Evolutionary conservation across 1,139 yeast genomes (phyloP).

Genomic region (Taphrina sp.): DNA sequence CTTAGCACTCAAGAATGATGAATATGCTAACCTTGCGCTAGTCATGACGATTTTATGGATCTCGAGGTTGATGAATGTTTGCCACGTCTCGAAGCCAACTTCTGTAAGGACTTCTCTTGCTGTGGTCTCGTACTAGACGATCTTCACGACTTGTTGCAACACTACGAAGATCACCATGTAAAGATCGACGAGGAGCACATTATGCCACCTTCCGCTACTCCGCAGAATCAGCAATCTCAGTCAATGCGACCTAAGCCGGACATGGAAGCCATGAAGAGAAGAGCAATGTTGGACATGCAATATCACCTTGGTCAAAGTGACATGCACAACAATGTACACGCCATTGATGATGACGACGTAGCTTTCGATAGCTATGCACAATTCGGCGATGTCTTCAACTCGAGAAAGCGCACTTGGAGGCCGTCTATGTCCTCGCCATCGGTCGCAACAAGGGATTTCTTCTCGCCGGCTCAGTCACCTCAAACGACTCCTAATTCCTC

Average conservation of each 20-base stretch:
- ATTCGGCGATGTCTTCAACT: slow-evolving; percentile 10
- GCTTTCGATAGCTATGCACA: slow-evolving; percentile 22
- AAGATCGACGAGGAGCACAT: slow-evolving; percentile 48
- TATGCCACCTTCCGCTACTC: slow-evolving; percentile 11
- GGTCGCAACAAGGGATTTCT: slow-evolving; percentile 34
- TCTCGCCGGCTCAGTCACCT: slow-evolving; percentile 32
- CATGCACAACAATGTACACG: background rate
- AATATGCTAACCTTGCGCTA: too few relatives aligned
- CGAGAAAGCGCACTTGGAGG: slow-evolving; percentile 21
- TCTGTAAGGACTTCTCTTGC: slow-evolving; percentile 93
- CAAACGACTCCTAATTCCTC: slow-evolving; percentile 35
- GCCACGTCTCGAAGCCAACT: slow-evolving; percentile 91
- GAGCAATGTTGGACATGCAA: slow-evolving; percentile 29
- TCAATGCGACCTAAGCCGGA: slow-evolving; percentile 35
- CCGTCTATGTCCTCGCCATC: slow-evolving; percentile 31
- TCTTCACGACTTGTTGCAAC: slow-evolving; percentile 85
- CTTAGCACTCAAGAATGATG: too few relatives aligned
- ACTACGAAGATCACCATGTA: slow-evolving; percentile 93
- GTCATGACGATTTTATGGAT: slow-evolving; percentile 7
- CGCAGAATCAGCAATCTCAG: background rate
- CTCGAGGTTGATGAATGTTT: slow-evolving; percentile 49
- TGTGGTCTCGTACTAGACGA: slow-evolving; percentile 93
- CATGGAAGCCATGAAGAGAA: slow-evolving; percentile 30
- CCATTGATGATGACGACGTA: slow-evolving; percentile 23
- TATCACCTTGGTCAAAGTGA: slow-evolving; percentile 18